Evolutionary conservation across 768 basidiomycete species (phyloP), one percentile per base, ranked within the genome.

Genomic region (Tephrocybe rancida): DNA sequence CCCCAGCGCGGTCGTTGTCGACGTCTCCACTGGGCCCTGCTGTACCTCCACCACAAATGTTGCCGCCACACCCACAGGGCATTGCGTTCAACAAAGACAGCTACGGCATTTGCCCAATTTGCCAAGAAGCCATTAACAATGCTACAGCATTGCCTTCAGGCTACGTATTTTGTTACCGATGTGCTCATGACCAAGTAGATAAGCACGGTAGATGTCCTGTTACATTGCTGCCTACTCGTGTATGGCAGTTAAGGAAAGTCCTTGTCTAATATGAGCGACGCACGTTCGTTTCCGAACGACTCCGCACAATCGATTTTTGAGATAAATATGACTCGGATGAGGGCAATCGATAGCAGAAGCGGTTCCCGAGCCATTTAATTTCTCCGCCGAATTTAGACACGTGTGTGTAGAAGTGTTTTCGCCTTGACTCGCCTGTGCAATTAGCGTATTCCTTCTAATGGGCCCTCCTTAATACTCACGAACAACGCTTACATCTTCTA

Each of bases 111-210:
- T 98, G 95, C 69, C 90, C 92, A 24, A 71, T 98, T 27, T 98
- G 95, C 70, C 76, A 74, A 39, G 77, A 82, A 38, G 62, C 68
- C 50, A 83, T 95, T 41, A 83, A 83, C 66, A 97, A 97, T 65
- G 92, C 95, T 42, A 95, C 93, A 18, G 89, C 91, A 30, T 70
- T 95, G 32, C 92, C 95, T 13, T 92, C 90, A 38, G 95, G 95
- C 48, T 98, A 95, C 76, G 92, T 96, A 18, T 95, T 92, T 62
- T 97, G 95, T 70, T 98, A 95, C 67, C 84, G 89, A 30, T 97
- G 95, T 73, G 90, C 88, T 50, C 86, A 89, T 74, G 86, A 88
- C 55, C 82, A 92, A 60, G 85, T 95, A 30, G 85, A 90, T 70
- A 83, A 82, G 65, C 74, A 86, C 54, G 85, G 86, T 35, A 82